Conservation (phyloP, 1,284 basidiomycete species). For the Ustilago nuda region DNA sequence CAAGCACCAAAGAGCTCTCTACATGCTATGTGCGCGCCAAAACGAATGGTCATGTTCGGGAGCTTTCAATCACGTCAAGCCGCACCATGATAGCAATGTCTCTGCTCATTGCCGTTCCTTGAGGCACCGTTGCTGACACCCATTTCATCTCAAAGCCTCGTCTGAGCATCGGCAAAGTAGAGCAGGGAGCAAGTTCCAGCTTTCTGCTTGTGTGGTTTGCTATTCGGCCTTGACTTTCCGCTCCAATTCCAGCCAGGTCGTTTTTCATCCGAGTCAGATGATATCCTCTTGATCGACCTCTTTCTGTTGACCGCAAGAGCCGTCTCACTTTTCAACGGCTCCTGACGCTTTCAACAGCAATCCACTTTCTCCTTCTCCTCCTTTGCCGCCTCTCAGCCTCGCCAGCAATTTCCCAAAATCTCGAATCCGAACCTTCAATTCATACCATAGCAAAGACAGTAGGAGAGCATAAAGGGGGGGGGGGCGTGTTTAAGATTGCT, state of each 20-base stretch:
- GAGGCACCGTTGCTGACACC: neutral
- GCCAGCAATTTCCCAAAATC: neutral
- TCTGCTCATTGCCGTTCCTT: neutral
- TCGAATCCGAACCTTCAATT: neutral
- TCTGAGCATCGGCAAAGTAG: neutral
- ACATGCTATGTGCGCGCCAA: neutral
- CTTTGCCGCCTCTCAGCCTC: neutral
- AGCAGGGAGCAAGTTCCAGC: neutral
- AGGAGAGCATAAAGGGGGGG: no score
- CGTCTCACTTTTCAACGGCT: constrained; percentile 2
- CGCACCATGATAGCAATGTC: no score
- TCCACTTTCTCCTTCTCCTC: neutral
- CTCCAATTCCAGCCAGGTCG: constrained; percentile 10
- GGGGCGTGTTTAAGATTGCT: no score
- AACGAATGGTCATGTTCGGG: neutral
- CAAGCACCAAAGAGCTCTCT: neutral
- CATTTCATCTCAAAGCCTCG: neutral
- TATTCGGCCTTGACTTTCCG: constrained; percentile 6
- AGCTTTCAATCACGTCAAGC: neutral
- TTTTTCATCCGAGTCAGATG: constrained; percentile 30
- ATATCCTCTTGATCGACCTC: constrained; percentile 11
- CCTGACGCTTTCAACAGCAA: constrained; percentile 15
- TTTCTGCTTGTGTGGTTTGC: neutral
- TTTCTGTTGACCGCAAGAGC: neutral
- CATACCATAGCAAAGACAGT: no score